Base-by-base conservation (phyloP, 2,329 filamentous ascomycete species). In the Botrytis fragariae region DNA sequence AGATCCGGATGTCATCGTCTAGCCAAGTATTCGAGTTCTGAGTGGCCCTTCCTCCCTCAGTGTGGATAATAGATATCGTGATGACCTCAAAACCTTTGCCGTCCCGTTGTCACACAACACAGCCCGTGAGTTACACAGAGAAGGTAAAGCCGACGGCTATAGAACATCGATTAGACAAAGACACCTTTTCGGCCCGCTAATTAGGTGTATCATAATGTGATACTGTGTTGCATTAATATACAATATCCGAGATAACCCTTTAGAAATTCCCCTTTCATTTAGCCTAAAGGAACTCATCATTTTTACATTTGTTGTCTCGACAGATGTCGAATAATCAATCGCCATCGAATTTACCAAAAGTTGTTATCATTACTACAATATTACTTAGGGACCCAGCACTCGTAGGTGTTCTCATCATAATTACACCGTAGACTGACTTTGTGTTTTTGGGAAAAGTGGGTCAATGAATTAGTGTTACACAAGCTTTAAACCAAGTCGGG, bases 361-460 rank as follows among this genome's bases (percentile, higher is more conserved):
- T 54, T 54, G 48, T 54, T 54, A 54, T n/a, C 12, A 29, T 57
- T 18, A 29, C 51, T 16, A 57, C n/a, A 57, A 14, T 18, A 29
- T 29, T 29, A 18, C n/a, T 29, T 57, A 16, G 48, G 48, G 12
- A 12, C 48, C 48, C 25, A 7, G 48, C 4, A 35, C 3, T 35
- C 32, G 32, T n/a, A 51, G 48, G 12, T 54, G 25, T n/a, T 54
- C 48, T 54, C 12, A 57, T 32, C 32, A 29, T n/a, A 57, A 57
- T 32, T 57, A 29, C 51, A 57, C 51, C 51, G 51, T 54, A 54
- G 51, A 54, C 51, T 54, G n/a, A 29, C 51, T 54, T 8, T 18
- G 51, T 29, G 14, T 39, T 64, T 25, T 22, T 68, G 45, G 29
- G 22, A 48, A 39, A 35, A 61, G 69, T 71, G 69, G 69, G 57